Conservation (phyloP, 352 stramenopile genomes). For the Stephanocyclus meneghinianus region DNA sequence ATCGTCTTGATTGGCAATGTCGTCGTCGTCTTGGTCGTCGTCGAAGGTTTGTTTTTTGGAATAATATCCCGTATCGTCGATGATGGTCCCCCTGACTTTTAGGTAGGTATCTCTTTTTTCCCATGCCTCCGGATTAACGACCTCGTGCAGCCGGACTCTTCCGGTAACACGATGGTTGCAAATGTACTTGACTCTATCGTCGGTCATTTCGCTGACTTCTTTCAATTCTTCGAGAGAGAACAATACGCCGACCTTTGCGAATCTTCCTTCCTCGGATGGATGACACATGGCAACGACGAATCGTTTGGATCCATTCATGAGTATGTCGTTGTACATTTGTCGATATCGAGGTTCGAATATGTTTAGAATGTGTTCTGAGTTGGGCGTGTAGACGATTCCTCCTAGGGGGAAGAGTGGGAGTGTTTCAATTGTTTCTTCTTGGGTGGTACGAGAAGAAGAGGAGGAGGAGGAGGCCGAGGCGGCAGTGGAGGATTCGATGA, state of each 20-base stretch:
- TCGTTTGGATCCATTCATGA: constrained; percentile 81
- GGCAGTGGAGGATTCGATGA: constrained; percentile 23
- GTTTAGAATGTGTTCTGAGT: constrained; percentile 82
- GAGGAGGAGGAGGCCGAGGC: background rate
- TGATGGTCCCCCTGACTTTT: constrained; percentile 71
- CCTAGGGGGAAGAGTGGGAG: constrained; percentile 82
- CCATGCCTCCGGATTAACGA: constrained; percentile 79
- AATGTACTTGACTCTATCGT: constrained; percentile 83
- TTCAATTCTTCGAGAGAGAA: constrained; percentile 83
- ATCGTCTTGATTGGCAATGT: background rate
- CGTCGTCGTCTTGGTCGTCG: constrained; percentile 16
- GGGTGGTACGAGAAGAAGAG: background rate
- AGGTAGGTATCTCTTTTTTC: constrained; percentile 76
- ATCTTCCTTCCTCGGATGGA: constrained; percentile 67
- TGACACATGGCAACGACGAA: constrained; percentile 81
- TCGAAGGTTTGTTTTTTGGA: constrained; percentile 16
- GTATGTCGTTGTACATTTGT: constrained; percentile 84
- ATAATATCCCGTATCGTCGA: constrained; percentile 53
- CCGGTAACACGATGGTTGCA: constrained; percentile 80
- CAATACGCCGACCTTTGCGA: constrained; percentile 78
- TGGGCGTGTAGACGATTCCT: constrained; percentile 81
- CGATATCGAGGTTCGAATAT: constrained; percentile 84
- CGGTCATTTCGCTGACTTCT: constrained; percentile 80
- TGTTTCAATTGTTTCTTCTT: constrained; percentile 51
- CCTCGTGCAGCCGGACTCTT: constrained; percentile 70